Percentiles rank a stretch among this genome's conserved stretches.
These are phyloP conservation scores for Brassica cretica DNA, from an alignment of 345 rosid genomes.

Conservation along the genomic window DNA sequence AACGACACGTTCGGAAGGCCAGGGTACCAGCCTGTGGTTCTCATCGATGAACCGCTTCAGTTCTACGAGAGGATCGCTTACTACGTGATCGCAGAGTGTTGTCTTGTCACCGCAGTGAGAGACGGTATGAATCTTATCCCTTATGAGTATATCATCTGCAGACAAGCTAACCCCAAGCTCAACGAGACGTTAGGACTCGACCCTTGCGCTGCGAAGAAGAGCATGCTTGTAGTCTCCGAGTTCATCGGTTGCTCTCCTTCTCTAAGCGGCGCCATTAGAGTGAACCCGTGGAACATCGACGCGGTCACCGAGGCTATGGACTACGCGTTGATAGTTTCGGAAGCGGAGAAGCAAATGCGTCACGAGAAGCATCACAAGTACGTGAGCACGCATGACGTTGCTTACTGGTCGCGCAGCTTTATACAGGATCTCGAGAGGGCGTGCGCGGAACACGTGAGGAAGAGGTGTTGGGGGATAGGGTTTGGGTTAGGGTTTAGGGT, in stretches of 20 bases:
- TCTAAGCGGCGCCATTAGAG: constrained; percentile 84
- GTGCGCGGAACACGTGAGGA: constrained; percentile 76
- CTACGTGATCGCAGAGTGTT: constrained; percentile 89
- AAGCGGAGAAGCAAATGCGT: constrained; percentile 79
- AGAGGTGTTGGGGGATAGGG: constrained; percentile 93
- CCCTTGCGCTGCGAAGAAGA: constrained; percentile 55
- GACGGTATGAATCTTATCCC: constrained; percentile 99
- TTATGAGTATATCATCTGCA: constrained; percentile 77
- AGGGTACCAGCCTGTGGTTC: constrained; percentile 73
- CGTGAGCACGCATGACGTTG: constrained; percentile 93
- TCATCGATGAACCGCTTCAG: constrained; percentile 71
- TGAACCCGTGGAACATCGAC: constrained; percentile 93
- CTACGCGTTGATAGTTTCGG: constrained; percentile 63
- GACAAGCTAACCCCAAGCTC: constrained; percentile 77
- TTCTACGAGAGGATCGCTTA: constrained; percentile 89
- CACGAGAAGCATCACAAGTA: constrained; percentile 91
- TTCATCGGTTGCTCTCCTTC: constrained; percentile 95
- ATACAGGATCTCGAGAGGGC: constrained; percentile 92
- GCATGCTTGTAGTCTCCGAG: constrained; percentile 94
- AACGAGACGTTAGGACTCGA: constrained; percentile 54
- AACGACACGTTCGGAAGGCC: constrained; percentile 74
- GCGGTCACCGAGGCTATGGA: constrained; percentile 89
- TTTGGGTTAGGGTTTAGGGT: constrained; percentile 92
- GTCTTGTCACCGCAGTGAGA: constrained; percentile 92
- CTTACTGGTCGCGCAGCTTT: constrained; percentile 94